These are phyloP conservation scores for Cicer arietinum DNA, from an alignment of 306 rosid species.

Conservation along the genomic window DNA sequence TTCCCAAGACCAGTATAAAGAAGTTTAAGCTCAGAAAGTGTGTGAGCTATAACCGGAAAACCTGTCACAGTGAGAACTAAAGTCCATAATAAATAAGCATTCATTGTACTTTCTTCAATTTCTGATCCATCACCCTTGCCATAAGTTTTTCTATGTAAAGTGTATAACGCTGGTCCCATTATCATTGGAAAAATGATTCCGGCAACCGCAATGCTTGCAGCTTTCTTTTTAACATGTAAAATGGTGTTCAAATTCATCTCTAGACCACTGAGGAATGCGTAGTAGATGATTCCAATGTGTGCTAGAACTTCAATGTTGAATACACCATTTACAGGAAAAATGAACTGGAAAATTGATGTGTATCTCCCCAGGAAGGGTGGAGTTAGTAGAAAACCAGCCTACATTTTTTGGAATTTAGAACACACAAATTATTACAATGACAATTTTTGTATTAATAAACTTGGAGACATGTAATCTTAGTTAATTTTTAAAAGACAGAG, in stretches of 20 bases:
- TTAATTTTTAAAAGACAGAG: too few species aligned
- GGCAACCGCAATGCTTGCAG: conserved; percentile 25
- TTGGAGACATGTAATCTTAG: too few species aligned
- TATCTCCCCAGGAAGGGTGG: conserved; percentile 5
- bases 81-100: conserved; percentile 42
- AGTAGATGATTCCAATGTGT: conserved; percentile 44
- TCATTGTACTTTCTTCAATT: background rate
- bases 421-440: background rate
- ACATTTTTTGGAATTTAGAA: background rate
- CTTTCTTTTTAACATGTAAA: conserved; percentile 38
- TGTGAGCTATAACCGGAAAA: conserved; percentile 52
- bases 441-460: background rate
- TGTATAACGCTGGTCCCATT: conserved; percentile 14
- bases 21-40: conserved; percentile 55
- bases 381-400: conserved; percentile 49
- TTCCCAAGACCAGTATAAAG: conserved; percentile 52
- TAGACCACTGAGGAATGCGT: conserved; percentile 51
- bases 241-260: conserved; percentile 49
- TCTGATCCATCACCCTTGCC: fast-evolving
- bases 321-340: conserved; percentile 25
- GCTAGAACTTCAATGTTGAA: conserved; percentile 31
- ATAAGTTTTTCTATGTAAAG: background rate
- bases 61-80: conserved; percentile 49
- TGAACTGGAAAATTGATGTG: fast-evolving
- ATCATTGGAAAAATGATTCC: conserved; percentile 48